These are phyloP conservation scores for Trypanosoma lewisi DNA, from an alignment of 208 protist species.

Conservation along the genomic window DNA sequence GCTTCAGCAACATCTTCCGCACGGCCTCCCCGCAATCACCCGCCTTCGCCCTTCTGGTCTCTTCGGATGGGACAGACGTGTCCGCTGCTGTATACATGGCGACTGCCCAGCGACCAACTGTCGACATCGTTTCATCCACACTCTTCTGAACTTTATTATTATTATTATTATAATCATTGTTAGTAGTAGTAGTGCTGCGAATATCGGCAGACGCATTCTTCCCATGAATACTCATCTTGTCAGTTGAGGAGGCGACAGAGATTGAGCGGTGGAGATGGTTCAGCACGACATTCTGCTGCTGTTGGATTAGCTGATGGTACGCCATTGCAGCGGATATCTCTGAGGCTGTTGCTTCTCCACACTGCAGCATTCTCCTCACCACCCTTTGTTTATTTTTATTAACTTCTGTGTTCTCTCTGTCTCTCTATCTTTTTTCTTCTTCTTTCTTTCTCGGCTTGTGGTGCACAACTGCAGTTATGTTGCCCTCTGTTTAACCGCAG, in stretches of 20 bases:
- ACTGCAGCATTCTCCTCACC: neutral
- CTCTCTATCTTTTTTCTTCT: neutral
- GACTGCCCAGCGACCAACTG: slow-evolving; percentile 4
- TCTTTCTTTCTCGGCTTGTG: neutral
- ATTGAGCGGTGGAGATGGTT: neutral
- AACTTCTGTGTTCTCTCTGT: neutral
- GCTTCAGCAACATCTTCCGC: neutral
- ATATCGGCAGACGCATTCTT: neutral
- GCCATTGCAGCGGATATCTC: neutral
- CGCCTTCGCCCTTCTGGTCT: neutral
- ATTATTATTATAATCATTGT: neutral
- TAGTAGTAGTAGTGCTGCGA: too few species aligned
- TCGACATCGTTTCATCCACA: neutral
- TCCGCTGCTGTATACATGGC: neutral
- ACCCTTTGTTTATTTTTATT: too few species aligned
- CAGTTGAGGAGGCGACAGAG: neutral
- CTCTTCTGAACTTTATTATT: too few species aligned
- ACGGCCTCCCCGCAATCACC: neutral
- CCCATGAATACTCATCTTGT: neutral
- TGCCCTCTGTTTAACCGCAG: neutral
- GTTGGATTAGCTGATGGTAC: slow-evolving; percentile 6
- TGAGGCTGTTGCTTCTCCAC: neutral
- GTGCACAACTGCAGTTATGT: neutral
- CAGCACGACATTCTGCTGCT: neutral
- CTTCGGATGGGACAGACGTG: neutral